phyloP scores from a whole-genome alignment of 129 eudicot species.

The carrot (Daucus carota) region DH1_v3.0 NC_030383.2:13343001-13343500 shows the following conservation, averaged over 20 bases:
- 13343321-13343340: conserved; percentile 37
- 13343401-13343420: conserved; percentile 36
- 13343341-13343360: conserved; percentile 33
- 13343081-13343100: conserved; percentile 16
- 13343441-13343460: conserved; percentile 19
- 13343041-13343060: conserved; percentile 22
- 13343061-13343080: conserved; percentile 6
- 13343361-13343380: conserved; percentile 29
- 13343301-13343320: conserved; percentile 31
- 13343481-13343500: conserved; percentile 31
- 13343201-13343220: background rate
- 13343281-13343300: conserved; percentile 25
- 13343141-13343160: background rate
- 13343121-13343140: background rate
- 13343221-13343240: background rate
- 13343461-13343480: conserved; percentile 35
- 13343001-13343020: conserved; percentile 15
- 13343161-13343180: background rate
- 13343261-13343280: conserved; percentile 32
- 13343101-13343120: background rate
- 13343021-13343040: conserved; percentile 15
- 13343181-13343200: too few species aligned
- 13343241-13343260: conserved; percentile 24
- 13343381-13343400: conserved; percentile 42
- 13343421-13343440: conserved; percentile 24